Evolutionary conservation across 805 yeast genomes (phyloP).

Genomic region (Metschnikowia borealis): DNA sequence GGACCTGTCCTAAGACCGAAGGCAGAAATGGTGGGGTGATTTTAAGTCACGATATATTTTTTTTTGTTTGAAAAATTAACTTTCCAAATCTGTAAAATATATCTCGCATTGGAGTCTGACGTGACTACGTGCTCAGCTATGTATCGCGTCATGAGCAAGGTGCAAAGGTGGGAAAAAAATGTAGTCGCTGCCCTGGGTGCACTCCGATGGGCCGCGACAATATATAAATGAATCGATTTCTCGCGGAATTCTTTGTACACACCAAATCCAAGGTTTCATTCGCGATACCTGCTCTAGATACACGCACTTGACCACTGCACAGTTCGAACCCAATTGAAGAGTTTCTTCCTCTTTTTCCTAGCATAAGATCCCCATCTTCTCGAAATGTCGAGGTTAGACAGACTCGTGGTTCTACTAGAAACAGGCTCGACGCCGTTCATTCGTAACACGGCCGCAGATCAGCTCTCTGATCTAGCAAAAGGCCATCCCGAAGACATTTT

Average conservation of each 20-base stretch:
- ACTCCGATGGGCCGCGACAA: conserved; percentile 11
- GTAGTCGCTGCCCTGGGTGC: conserved; percentile 9
- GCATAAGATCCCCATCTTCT: not conserved
- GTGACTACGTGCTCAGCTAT: not conserved
- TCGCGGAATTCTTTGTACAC: conserved; percentile 15
- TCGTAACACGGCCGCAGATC: conserved; percentile 95
- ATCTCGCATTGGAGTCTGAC: not conserved
- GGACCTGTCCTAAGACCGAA: too few species aligned
- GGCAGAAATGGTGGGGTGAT: too few species aligned
- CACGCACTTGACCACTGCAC: not conserved
- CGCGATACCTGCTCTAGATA: conserved; percentile 3
- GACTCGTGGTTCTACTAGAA: conserved; percentile 64
- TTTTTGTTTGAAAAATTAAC: too few species aligned
- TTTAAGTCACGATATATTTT: too few species aligned
- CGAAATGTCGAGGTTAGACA: conserved; percentile 48
- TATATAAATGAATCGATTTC: conserved; percentile 13
- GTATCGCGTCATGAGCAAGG: not conserved
- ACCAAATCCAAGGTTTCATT: conserved; percentile 2
- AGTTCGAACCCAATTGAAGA: not conserved
- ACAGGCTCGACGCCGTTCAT: conserved; percentile 94
- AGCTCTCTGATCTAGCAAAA: conserved; percentile 87
- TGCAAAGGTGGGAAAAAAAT: not conserved
- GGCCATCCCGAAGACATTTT: conserved; percentile 92
- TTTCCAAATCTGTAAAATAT: not conserved
- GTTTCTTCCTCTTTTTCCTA: not conserved